phyloP scores from a whole-genome alignment of 805 yeast species.

The Myxozyma lipomycoides region DNA sequence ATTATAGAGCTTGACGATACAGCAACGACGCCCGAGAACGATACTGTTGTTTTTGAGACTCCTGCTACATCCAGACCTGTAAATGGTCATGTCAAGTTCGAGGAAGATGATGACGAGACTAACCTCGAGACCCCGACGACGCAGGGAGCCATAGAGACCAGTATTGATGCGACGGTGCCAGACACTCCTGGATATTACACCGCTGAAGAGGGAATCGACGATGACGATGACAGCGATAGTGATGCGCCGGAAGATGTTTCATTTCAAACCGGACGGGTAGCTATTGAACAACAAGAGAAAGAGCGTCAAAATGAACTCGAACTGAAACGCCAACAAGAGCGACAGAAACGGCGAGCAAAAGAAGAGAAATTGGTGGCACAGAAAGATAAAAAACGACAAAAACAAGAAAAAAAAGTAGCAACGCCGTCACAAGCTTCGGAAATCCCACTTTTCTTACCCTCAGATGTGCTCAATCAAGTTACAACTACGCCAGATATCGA shows the following conservation, averaged over 20 bases:
- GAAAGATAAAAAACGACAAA: conserved; percentile 8
- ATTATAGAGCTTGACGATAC: neutral
- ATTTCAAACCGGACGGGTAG: conserved; percentile 6
- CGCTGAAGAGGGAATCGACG: conserved; percentile 16
- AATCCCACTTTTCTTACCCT: conserved; percentile 13
- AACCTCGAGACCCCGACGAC: neutral
- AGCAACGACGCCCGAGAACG: neutral
- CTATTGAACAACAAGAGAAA: neutral
- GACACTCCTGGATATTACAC: conserved; percentile 20
- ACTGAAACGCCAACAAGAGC: conserved; percentile 1
- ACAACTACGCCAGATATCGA: conserved; percentile 13
- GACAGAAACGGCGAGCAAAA: conserved; percentile 3
- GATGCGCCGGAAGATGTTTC: conserved; percentile 28
- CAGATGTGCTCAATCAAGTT: conserved; percentile 12
- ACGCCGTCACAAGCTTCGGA: neutral
- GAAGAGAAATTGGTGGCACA: conserved; percentile 5
- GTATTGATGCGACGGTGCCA: neutral
- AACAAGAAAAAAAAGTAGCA: neutral
- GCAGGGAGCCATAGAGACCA: neutral
- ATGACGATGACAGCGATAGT: conserved; percentile 10
- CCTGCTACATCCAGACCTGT: neutral
- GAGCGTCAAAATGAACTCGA: neutral
- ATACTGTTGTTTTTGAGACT: neutral
- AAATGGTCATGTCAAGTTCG: conserved; percentile 13
- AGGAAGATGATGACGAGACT: conserved; percentile 6